These are phyloP conservation scores for Hyphopichia buzzinii DNA, from an alignment of 1,139 yeast species.

Conservation along the genomic window DNA sequence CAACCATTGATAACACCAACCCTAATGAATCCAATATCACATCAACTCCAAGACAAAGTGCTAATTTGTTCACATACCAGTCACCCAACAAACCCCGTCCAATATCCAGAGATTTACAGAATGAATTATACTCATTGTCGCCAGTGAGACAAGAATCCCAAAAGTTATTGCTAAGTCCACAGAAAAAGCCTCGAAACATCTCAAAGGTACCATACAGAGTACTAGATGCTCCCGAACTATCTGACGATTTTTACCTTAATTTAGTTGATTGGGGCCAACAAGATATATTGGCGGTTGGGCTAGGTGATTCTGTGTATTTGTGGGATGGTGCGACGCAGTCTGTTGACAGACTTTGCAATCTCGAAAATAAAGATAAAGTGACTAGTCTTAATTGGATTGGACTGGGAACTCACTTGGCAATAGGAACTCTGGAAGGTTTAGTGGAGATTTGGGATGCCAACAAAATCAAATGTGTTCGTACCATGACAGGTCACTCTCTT, in stretches of 20 bases:
- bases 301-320: constrained; percentile 82
- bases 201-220: constrained; percentile 90
- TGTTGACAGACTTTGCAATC: constrained; percentile 76
- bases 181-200: constrained; percentile 72
- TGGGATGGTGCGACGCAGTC: constrained; percentile 90
- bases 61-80: constrained; percentile 68
- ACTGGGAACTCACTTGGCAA: constrained; percentile 89
- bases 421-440: constrained; percentile 82
- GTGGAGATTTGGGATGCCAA: constrained; percentile 97
- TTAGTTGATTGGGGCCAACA: constrained; percentile 95
- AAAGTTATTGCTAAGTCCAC: constrained; percentile 73
- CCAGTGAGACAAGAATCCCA: constrained; percentile 92
- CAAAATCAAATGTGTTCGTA: constrained; percentile 77
- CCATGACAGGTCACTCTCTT: constrained; percentile 88
- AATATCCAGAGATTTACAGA: constrained; percentile 58
- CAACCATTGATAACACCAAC: constrained; percentile 11
- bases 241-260: constrained; percentile 91
- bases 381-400: constrained; percentile 93
- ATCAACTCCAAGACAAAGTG: constrained; percentile 52
- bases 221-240: constrained; percentile 92
- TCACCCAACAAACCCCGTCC: constrained; percentile 66
- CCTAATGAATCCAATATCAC: constrained; percentile 24
- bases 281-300: constrained; percentile 85
- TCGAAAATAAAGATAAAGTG: constrained; percentile 58
- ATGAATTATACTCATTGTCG: constrained; percentile 74